Evolutionary conservation across 83 land plant genomes (phyloP).

Genomic region (Picea engelmannii): DNA sequence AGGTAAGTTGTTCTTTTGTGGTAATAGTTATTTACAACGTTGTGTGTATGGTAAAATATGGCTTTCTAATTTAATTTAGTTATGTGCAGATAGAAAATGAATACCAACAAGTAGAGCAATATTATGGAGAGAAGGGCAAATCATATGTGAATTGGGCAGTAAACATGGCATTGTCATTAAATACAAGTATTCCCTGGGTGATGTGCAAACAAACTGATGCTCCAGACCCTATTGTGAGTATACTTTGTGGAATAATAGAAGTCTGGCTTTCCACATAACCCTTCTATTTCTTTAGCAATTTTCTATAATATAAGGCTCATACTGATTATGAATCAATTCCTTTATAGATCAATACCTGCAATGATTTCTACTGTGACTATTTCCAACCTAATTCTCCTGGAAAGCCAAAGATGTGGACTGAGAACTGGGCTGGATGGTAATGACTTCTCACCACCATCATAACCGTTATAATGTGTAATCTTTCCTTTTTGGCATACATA

Average conservation of each 20-base stretch:
- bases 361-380: constrained; percentile 84
- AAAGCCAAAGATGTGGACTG: constrained; percentile 91
- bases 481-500: too few relatives aligned
- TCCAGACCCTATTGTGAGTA: constrained; percentile 60
- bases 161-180: constrained; percentile 58
- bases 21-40: background rate
- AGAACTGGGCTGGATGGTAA: constrained; percentile 97
- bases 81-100: constrained; percentile 96
- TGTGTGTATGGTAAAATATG: background rate
- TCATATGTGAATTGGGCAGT: constrained; percentile 84
- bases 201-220: constrained; percentile 93
- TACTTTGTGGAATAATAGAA: too few relatives aligned
- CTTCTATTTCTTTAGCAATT: constrained; percentile 40
- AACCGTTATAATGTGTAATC: too few relatives aligned
- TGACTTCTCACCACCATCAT: too few relatives aligned
- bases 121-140: constrained; percentile 72
- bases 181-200: constrained; percentile 83
- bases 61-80: too few relatives aligned
- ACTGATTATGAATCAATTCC: constrained; percentile 33
- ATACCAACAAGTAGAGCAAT: constrained; percentile 60
- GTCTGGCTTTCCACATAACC: too few relatives aligned
- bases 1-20: constrained; percentile 21
- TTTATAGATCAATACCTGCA: constrained; percentile 88
- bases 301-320: constrained; percentile 87
- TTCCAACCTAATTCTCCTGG: constrained; percentile 58